Evolutionary conservation across 2,329 filamentous ascomycete genomes (phyloP), one percentile per base, ranked within the genome.

Genomic region (Pseudogymnoascus sp.): DNA sequence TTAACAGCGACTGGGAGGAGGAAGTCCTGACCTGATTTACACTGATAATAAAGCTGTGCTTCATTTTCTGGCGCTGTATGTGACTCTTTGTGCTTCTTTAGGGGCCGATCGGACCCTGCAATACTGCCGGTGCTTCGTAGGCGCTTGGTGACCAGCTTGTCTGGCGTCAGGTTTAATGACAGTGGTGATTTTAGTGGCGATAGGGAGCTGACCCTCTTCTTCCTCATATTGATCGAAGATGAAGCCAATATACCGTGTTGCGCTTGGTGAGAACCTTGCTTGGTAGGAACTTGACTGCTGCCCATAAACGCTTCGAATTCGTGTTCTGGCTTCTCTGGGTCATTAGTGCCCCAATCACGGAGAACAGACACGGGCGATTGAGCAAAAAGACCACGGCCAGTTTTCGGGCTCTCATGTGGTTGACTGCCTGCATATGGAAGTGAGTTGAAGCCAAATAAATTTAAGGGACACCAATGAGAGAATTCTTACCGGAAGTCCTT

Each of bases 11-110:
- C 45, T 25, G 40, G 42, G 25, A 61, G 45, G 13, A 59, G 21
- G 7, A 59, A 55, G 18, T 55, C 48, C 29, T 55, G 48, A 9
- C 48, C 48, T 55, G 48, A 55, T 55, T 55, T 55, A 10, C 29
- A 55, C 15, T 33, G 48, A 21, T 55, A 55, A 55, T 33, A 55
- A 33, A 55, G 35, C 15, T 7, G 29, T 8, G 29, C 8, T 18
- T 33, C 48, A 55, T 35, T 55, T 33, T 21, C 48, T 55, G 5
- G 5, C 5, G 10, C 29, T 5, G 1, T n/a, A 42, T 48, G 37
- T 7, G 59, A 59, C 25, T 31, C 29, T n/a, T 55, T 55, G 29
- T 7, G 29, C 21, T 55, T 55, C 29, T 35, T 55, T 21, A 3
- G 5, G 48, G 15, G 15, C n/a, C 29, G 48, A 55, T 33, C 15